Conservation (phyloP, 208 protist species). For the Leishmania martiniquensis region DNA sequence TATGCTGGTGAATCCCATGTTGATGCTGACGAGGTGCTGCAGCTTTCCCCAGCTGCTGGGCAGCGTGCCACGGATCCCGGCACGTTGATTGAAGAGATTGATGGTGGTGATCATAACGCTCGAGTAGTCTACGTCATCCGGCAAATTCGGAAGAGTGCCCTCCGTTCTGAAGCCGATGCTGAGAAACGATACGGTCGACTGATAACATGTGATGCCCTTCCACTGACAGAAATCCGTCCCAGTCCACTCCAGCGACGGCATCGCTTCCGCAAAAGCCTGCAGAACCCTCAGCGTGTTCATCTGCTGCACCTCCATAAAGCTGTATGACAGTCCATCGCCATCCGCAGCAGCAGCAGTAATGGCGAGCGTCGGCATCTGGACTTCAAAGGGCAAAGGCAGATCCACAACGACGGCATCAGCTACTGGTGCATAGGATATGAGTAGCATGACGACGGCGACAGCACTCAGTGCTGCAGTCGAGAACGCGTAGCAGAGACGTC, state of each 20-base stretch:
- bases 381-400: neutral
- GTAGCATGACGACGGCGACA: neutral
- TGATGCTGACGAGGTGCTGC: neutral
- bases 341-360: no score
- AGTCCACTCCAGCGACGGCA: slow-evolving; percentile 14
- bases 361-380: neutral
- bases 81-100: neutral
- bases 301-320: neutral
- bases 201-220: slow-evolving; percentile 6
- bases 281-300: slow-evolving; percentile 12
- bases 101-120: neutral
- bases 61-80: slow-evolving; percentile 2
- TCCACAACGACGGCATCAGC: neutral
- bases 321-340: neutral
- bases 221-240: slow-evolving; percentile 24
- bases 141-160: slow-evolving; percentile 9
- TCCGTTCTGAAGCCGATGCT: no score
- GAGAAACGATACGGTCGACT: neutral
- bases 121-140: neutral
- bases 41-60: slow-evolving; percentile 3
- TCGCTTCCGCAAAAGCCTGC: slow-evolving; percentile 8
- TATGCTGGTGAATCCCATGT: neutral
- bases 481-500: neutral
- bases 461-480: neutral
- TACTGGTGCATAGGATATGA: neutral